Evolutionary conservation across 441 rosid species (phyloP).

Genomic region (Mallotus repandus): DNA sequence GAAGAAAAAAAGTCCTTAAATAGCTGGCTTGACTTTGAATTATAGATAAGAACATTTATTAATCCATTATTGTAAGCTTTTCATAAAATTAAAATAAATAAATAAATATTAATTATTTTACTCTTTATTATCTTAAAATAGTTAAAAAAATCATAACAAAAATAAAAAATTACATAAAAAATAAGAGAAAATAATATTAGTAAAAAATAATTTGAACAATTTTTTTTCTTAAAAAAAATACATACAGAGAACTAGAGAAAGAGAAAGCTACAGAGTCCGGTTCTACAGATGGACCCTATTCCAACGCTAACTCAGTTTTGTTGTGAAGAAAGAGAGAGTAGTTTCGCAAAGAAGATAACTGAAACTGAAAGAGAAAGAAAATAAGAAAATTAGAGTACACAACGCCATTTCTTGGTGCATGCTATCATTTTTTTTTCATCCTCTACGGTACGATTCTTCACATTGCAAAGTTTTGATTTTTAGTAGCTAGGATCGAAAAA

Average conservation of each 20-base stretch:
- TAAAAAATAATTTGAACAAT: background rate
- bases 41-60: no score
- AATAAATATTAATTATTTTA: no score
- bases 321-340: background rate
- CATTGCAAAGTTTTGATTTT: background rate
- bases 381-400: background rate
- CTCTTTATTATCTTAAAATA: no score
- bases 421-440: constrained; percentile 19
- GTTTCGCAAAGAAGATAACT: no score
- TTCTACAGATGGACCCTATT: constrained; percentile 43
- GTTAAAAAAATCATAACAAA: no score
- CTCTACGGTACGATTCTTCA: constrained; percentile 28
- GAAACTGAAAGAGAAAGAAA: constrained; percentile 19
- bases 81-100: no score
- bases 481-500: background rate
- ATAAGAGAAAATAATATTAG: no score
- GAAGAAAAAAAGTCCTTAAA: no score
- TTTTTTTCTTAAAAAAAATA: background rate
- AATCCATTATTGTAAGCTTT: no score
- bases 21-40: no score
- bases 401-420: constrained; percentile 14
- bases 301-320: constrained; percentile 32
- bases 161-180: no score
- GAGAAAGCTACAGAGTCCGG: constrained; percentile 27
- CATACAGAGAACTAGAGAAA: background rate